phyloP scores from a whole-genome alignment of 1,284 basidiomycete genomes.

The Boletellus deceptivus region DNA sequence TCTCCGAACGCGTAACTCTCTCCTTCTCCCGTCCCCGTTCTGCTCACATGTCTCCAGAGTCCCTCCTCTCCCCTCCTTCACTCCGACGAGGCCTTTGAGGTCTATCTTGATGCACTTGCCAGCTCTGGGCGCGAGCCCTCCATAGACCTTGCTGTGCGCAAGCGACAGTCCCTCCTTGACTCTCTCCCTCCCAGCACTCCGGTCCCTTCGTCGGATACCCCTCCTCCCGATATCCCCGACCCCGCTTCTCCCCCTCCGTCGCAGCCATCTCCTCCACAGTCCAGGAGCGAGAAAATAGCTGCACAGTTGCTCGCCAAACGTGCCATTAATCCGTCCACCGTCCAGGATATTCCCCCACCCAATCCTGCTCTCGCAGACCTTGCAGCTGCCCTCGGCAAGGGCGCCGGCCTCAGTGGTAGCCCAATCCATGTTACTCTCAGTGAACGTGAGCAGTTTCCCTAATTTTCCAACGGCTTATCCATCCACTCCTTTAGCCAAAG shows the following conservation, averaged over 20 bases:
- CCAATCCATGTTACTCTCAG: conserved; percentile 79
- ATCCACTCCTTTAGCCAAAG: conserved; percentile 49
- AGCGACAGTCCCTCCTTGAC: conserved; percentile 63
- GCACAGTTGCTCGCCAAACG: conserved; percentile 50
- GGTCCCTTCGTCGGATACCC: conserved; percentile 13
- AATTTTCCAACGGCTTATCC: background rate
- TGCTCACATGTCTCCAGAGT: conserved; percentile 43
- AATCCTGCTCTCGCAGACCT: conserved; percentile 43
- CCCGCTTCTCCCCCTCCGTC: conserved; percentile 24
- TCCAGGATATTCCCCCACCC: conserved; percentile 21
- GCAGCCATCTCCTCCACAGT: conserved; percentile 20
- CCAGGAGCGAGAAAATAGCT: conserved; percentile 54
- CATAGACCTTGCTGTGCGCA: conserved; percentile 60
- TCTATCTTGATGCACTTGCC: conserved; percentile 68
- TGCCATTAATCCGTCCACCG: conserved; percentile 17
- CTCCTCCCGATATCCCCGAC: conserved; percentile 3
- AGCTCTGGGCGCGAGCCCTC: conserved; percentile 57
- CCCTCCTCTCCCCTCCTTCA: conserved; percentile 61
- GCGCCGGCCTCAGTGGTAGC: conserved; percentile 45
- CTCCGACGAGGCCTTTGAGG: conserved; percentile 67
- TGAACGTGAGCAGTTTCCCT: conserved; percentile 56
- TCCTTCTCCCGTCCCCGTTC: background rate
- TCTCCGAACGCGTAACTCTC: conserved; percentile 72
- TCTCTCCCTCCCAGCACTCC: background rate
- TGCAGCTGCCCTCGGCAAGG: conserved; percentile 39